Percentiles rank a stretch among this genome's conserved stretches.
Evolutionary conservation across 148 eudicot genomes (phyloP).

Genomic region (Cornus suecica): DNA sequence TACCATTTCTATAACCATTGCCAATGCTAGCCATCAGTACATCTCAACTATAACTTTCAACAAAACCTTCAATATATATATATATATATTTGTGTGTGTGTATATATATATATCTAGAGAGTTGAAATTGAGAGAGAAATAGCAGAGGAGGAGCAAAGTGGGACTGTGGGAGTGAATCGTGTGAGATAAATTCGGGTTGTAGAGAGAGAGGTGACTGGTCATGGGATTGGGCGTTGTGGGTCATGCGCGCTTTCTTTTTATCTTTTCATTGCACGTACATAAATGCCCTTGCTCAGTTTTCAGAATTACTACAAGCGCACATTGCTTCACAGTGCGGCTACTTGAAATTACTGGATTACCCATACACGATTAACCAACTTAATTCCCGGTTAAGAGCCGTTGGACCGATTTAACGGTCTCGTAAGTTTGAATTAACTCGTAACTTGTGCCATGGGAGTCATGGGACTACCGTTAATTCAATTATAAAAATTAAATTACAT

Average conservation of each 20-base stretch:
- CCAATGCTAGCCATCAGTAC: slow-evolving; percentile 28
- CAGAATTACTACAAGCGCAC: neutral
- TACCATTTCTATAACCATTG: slow-evolving; percentile 33
- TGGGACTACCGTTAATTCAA: too few relatives aligned
- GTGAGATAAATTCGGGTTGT: neutral
- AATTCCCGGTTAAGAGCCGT: too few relatives aligned
- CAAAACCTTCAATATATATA: neutral
- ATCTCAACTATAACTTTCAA: neutral
- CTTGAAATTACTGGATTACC: too few relatives aligned
- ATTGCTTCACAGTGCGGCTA: too few relatives aligned
- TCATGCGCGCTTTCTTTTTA: neutral
- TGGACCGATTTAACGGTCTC: too few relatives aligned
- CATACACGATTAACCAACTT: too few relatives aligned
- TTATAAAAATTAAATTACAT: too few relatives aligned
- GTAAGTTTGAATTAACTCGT: neutral
- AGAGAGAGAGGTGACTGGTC: slow-evolving; percentile 11
- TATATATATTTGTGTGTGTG: too few relatives aligned
- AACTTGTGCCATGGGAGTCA: too few relatives aligned
- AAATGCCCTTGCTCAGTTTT: neutral
- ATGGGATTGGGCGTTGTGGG: slow-evolving; percentile 1
- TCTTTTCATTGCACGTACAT: neutral
- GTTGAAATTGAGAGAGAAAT: slow-evolving; percentile 5
- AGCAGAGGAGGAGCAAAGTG: neutral
- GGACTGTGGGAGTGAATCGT: slow-evolving; percentile 3
- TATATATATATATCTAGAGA: too few relatives aligned